Base-by-base conservation (phyloP, 768 basidiomycete genomes). In the Hebeloma cylindrosporum region DNA sequence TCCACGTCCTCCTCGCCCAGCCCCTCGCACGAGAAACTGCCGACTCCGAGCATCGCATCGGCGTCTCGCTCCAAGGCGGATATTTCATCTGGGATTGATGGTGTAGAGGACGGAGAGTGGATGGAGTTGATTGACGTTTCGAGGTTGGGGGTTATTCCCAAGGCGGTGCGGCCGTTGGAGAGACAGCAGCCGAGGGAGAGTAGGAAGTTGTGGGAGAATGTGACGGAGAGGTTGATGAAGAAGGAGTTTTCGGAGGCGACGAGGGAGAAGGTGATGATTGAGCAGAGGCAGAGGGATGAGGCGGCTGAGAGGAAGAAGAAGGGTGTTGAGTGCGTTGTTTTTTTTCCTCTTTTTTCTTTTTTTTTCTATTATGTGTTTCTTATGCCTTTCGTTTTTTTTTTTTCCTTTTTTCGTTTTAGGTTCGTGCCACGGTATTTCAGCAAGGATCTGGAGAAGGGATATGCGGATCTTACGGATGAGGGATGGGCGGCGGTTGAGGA, bases 171-270 rank as follows among this genome's bases (percentile, higher is more conserved):
- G 9, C 85, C 93, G 5, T 55, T 98, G 40, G 79, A 82, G 53
- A 78, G 78, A 61, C 96, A 98, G 62, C 73, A 82, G 11, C 75
- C 80, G 5, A 68, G 75, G 43, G 96, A 98, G 71, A 94, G 92
- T 50, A 72, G 93, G 47, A 81, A 79, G 69, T 63, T 98, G 42
- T 98, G 96, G 96, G 82, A 86, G 45, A 76, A 62, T 41, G 89
- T 97, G 16, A 95, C 94, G 39, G 73, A 68, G 33, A 71, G 77
- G 47, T 66, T 98, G 45, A 37, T 88, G 32, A 77, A 69, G 60
- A 98, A 96, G 77, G 88, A 94, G 60, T 99, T 79, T 66, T 75
- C 79, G 17, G 91, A 94, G 30, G 96, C 96, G 40, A 97, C 92
- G 45, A 88, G 77, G 72, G 80, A 87, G 70, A 99, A 99, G 74